Evolutionary conservation across 2,329 filamentous ascomycete species (phyloP), one percentile per base, ranked within the genome.

Genomic region (Fusarium dimerum): DNA sequence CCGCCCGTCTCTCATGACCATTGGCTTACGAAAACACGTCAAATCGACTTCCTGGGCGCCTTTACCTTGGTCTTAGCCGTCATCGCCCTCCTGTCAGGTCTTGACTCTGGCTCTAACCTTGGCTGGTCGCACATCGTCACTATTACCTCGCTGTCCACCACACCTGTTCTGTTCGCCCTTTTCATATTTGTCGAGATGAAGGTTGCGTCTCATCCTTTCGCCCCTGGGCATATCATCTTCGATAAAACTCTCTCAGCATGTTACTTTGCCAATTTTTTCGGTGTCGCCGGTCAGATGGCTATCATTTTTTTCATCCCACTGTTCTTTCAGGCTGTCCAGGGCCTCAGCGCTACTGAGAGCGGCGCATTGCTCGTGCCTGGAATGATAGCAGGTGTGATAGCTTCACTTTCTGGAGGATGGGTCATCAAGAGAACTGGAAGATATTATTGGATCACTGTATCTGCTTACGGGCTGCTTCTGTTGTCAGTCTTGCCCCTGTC

Each of bases 41-140:
- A 84, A 32, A 80, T 93, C 60, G 90, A 93, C 68, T 91, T 92
- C 61, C 71, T 88, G 1, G 89, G 90, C 7, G 88, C 88, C 2
- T 70, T 82, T 29, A 76, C 83, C 16, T 81, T 93, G 15, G 78
- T 90, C 26, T 64, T 77, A 2, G 87, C 88, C 5, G 83, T 91
- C 32, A 77, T 87, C 49, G 75, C 80, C 2, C 76, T 92, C 29
- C 77, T 91, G 2, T 70, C 89, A 17, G 88, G 87, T 11, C 77
- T 93, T 13, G 89, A 93, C 66, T 80, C 83, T 45, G 89, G 89
- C 30, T 86, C 85, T 51, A 92, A 92, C 67, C 75, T 84, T 9
- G 83, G 85, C 26, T 92, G 90, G 88, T 75, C 68, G 10, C 71
- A 83, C 43, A 77, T 72, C 1, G 67, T 83, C 45, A 85, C 88